phyloP scores from a whole-genome alignment of 441 rosid species.

The Kokia cookei region DNA sequence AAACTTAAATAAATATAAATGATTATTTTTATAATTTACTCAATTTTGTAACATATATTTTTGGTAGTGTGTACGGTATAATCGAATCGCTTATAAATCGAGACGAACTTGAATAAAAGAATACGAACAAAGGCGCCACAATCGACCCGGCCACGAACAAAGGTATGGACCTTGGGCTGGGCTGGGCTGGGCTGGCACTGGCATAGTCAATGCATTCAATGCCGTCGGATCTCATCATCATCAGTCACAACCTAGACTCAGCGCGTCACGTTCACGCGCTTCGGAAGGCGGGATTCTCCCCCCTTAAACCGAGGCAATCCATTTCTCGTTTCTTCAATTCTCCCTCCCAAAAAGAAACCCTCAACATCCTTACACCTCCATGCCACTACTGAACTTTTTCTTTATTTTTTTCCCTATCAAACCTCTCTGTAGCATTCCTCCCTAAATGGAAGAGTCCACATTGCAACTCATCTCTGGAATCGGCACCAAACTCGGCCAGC shows the following conservation, averaged over 20 bases:
- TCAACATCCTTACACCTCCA: conserved; percentile 1
- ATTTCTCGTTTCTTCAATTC: neutral
- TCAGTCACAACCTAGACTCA: neutral
- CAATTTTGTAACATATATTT: too few species aligned
- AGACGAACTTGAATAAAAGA: too few species aligned
- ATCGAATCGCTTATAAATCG: too few species aligned
- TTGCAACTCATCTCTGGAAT: conserved; percentile 44
- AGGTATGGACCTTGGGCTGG: neutral
- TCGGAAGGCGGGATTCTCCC: conserved; percentile 20
- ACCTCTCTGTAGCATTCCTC: conserved; percentile 19
- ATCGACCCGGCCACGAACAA: too few species aligned
- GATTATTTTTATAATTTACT: too few species aligned
- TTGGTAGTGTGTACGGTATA: too few species aligned
- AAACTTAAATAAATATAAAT: too few species aligned
- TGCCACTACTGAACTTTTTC: neutral
- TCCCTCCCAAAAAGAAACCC: neutral
- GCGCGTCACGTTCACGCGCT: conserved; percentile 7
- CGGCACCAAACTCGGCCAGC: conserved; percentile 52
- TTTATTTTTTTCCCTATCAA: neutral
- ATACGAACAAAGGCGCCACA: too few species aligned
- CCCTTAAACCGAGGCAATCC: neutral
- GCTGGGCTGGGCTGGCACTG: neutral
- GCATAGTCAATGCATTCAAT: neutral
- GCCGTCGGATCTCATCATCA: neutral
- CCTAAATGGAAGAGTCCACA: conserved; percentile 49